A percentile compares a stretch with the other conserved stretches of the same genome.
Evolutionary conservation across 495 filamentous ascomycete species (phyloP).

Genomic region (Penicillium psychrofluorescens): DNA sequence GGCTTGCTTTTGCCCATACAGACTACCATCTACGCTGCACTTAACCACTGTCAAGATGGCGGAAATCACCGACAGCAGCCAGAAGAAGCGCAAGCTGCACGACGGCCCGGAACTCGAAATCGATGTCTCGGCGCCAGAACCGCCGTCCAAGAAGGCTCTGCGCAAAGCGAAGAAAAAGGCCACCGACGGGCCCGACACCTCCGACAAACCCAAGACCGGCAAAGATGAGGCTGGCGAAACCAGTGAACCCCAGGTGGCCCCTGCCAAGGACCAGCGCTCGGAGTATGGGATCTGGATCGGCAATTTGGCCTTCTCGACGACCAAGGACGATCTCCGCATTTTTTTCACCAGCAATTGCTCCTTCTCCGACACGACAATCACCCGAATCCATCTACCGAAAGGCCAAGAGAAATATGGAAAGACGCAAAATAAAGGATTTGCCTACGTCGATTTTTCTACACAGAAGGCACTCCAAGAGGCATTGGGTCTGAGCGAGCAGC

Average conservation of each 20-base stretch:
- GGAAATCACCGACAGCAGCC: slow-evolving; percentile 20
- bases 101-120: slow-evolving; percentile 70
- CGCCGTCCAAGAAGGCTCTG: slow-evolving; percentile 84
- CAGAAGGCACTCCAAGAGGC: slow-evolving; percentile 60
- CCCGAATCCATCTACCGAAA: slow-evolving; percentile 73
- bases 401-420: slow-evolving; percentile 38
- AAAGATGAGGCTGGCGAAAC: slow-evolving; percentile 19
- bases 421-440: slow-evolving; percentile 77
- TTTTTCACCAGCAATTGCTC: slow-evolving; percentile 67
- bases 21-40: background rate
- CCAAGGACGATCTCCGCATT: slow-evolving; percentile 58
- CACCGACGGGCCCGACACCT: slow-evolving; percentile 18
- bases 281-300: slow-evolving; percentile 91
- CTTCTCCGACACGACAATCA: slow-evolving; percentile 64
- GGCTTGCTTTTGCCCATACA: background rate
- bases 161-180: slow-evolving; percentile 73
- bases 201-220: slow-evolving; percentile 21
- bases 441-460: slow-evolving; percentile 87
- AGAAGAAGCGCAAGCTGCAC: slow-evolving; percentile 66
- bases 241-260: slow-evolving; percentile 20
- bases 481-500: slow-evolving; percentile 70
- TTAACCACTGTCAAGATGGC: slow-evolving; percentile 17
- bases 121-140: slow-evolving; percentile 78
- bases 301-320: slow-evolving; percentile 78
- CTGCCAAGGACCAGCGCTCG: slow-evolving; percentile 51